These are phyloP conservation scores for Adansonia grandidieri DNA, from an alignment of 441 rosid genomes.

Conservation along the genomic window DNA sequence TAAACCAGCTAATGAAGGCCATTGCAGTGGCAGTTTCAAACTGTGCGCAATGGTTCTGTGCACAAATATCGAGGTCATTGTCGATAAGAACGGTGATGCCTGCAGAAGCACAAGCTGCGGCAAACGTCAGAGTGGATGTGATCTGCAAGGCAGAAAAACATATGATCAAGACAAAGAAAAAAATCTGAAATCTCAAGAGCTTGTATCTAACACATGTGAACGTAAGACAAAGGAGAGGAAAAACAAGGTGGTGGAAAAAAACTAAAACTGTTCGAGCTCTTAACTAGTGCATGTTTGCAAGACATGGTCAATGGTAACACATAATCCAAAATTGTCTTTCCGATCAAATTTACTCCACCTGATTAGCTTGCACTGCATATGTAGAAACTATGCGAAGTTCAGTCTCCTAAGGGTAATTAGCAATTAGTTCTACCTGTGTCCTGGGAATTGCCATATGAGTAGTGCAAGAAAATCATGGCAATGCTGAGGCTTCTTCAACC, in stretches of 20 bases:
- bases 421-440: neutral
- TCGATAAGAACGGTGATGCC: slow-evolving; percentile 86
- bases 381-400: neutral
- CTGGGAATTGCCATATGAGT: neutral
- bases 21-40: slow-evolving; percentile 77
- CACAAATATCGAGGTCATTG: slow-evolving; percentile 66
- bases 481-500: neutral
- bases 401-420: neutral
- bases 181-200: neutral
- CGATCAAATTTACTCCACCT: neutral
- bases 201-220: neutral
- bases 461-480: neutral
- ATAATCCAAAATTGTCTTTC: neutral
- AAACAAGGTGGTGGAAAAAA: neutral
- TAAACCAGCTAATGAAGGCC: slow-evolving; percentile 79
- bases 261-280: neutral
- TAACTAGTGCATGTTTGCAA: neutral
- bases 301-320: neutral
- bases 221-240: neutral
- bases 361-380: neutral
- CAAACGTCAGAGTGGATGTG: slow-evolving; percentile 69
- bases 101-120: slow-evolving; percentile 86
- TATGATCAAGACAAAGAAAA: neutral
- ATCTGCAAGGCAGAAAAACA: slow-evolving; percentile 47
- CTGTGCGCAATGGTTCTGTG: slow-evolving; percentile 58